Evolutionary conservation across 148 eudicot species (phyloP), one percentile per base, ranked within the genome.

Genomic region (Hydrangea macrophylla): DNA sequence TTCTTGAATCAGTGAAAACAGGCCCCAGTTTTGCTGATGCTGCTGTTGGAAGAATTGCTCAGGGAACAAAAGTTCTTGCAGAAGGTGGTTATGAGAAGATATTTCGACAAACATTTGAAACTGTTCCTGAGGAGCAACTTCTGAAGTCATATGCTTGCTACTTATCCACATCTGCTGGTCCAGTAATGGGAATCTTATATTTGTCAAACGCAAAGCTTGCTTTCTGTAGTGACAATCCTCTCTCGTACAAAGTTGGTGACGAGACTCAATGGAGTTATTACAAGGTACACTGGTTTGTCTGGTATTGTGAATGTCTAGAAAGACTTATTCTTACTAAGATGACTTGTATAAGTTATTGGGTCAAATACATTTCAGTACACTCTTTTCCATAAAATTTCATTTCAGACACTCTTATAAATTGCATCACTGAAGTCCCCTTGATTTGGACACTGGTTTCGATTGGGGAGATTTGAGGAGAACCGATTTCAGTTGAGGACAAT

Each of bases 121-220:
- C 66, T 20, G 32, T 77, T 12, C 72, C 81, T 13, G 72, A 65
- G 22, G 90, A 86, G 63, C 69, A 74, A 59, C 69, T 83, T 32
- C 51, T 58, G 27, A 31, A 81, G 12, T 62, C 83, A 15, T 86
- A 53, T 65, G 85, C 63, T 1, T 86, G 90, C 55, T 86, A 86
- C 60, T 42, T 86, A 9, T 83, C 87, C 17, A 83, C 87, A 1
- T 69, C 85, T 0, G 64, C 73, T 0, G 90, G 87, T 11, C 87
- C 87, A 40, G 82, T 86, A 6, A 65, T 86, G 80, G 90, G 90
- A 7, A 81, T 82, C 1, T n/a, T 86, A 30, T 86, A 78, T 70
- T 24, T 83, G 8, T 76, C 87, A 7, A 83, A 66, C 23, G 77
- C 75, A 32, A 74, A 86, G 71, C 73, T 86, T 3, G 87, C 76